Percentiles rank a stretch among this genome's conserved stretches.
These are phyloP conservation scores for Colletotrichum spinosum DNA, from an alignment of 2,329 filamentous ascomycete genomes.

Conservation along the genomic window DNA sequence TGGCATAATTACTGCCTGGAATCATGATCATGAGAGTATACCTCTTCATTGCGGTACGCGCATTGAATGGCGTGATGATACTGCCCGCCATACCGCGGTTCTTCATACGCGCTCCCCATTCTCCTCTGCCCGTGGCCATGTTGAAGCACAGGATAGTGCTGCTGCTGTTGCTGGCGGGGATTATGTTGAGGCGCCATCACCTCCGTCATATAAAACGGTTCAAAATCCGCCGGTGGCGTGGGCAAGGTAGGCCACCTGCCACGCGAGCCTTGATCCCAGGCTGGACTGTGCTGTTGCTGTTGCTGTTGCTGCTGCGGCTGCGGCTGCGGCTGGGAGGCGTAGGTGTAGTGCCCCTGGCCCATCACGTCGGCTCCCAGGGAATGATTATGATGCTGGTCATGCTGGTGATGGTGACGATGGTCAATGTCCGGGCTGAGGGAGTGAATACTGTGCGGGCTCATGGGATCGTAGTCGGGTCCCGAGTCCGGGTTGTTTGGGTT, in stretches of 20 bases:
- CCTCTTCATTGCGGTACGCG: no score
- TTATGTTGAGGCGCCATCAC: no score
- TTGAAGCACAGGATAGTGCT: no score
- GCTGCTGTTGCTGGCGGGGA: no score
- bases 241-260: neutral
- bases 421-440: constrained; percentile 6
- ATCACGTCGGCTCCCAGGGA: neutral
- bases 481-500: neutral
- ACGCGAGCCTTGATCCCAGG: neutral
- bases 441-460: constrained; percentile 12
- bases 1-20: no score
- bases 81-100: no score
- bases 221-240: neutral
- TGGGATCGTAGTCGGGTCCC: neutral
- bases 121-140: no score
- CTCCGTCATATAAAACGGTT: no score
- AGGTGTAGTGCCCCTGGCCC: neutral
- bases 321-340: neutral
- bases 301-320: neutral
- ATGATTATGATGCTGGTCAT: neutral
- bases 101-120: no score
- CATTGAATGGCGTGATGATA: no score
- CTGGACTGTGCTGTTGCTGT: neutral
- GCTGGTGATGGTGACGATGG: neutral
- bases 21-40: no score